Base-by-base conservation (phyloP, 1,284 basidiomycete species). In the Tausonia pullulans region DNA sequence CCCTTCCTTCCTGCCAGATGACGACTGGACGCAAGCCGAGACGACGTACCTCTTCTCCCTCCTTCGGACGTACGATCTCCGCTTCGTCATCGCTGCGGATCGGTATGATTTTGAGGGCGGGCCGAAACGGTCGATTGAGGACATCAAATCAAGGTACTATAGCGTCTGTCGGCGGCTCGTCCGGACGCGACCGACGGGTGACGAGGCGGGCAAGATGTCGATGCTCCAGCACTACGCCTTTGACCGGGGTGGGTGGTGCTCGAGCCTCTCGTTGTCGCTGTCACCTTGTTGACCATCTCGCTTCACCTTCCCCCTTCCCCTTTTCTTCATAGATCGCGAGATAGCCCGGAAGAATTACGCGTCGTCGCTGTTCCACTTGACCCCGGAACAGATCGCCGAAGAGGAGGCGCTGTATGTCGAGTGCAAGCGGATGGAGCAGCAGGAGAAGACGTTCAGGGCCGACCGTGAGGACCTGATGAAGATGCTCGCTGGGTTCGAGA, bases 351-450 rank as follows among this genome's bases (percentile, higher is more conserved):
- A 95, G 76, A 85, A 86, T 67, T 96, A 97, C 70, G 82, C 98
- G 9, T 79, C 83, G 2, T 87, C 87, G 67, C 82, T 98, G 11
- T 90, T 95, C 75, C 84, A 83, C 65, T 85, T 95, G 9, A 91
- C 92, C 0, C 83, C 86, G 0, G 85, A 89, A 62, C 91, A 98
- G 76, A 86, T 97, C 53, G 86, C 87, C 8, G 95, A 99, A 73
- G 96, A 98, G 79, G 94, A 98, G 71, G 90, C 92, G 4, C 81
- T 99, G 0, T 98, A 92, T 77, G 80, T 98, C 69, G 94, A 98
- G 74, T 83, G 96, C 60, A 92, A 95, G 72, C 84, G 91, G 10
- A 82, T 98, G 60, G 94, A 98, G 74, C 95, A 98, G 76, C 91
- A 84, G 70, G 92, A 97, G 74, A 82, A 87, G 56, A 83, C 83